These are phyloP conservation scores for Paratinospora sagittata DNA, from an alignment of 164 flowering plant genomes.

Conservation along the genomic window DNA sequence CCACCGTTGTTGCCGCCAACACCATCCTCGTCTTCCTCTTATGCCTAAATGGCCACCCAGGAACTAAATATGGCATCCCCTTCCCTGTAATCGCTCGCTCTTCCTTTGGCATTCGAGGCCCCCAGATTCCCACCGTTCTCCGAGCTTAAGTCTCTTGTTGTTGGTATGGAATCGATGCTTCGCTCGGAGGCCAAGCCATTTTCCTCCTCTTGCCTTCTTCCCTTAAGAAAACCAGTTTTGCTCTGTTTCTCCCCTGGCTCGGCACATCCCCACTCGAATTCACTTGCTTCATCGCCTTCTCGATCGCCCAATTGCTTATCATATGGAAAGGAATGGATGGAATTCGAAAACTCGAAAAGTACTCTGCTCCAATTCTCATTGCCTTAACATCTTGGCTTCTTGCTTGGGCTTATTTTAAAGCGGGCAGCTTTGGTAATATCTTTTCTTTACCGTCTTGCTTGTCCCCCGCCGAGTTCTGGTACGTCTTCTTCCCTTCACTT, in stretches of 20 bases:
- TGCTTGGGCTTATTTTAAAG: too few relatives aligned
- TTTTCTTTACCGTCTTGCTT: constrained; percentile 56
- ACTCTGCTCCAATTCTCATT: too few relatives aligned
- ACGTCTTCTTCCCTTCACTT: constrained; percentile 78
- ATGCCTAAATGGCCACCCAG: constrained; percentile 73
- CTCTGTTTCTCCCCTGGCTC: too few relatives aligned
- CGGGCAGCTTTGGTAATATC: constrained; percentile 77
- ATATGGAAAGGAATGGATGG: constrained; percentile 73
- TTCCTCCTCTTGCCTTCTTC: too few relatives aligned
- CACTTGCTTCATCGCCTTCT: constrained; percentile 68
- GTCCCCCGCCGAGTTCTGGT: constrained; percentile 56
- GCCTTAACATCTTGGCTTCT: too few relatives aligned
- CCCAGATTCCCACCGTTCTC: constrained; percentile 69
- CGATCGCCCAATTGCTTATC: constrained; percentile 57
- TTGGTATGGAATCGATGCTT: too few relatives aligned
- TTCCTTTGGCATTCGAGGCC: constrained; percentile 72
- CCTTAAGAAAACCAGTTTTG: too few relatives aligned
- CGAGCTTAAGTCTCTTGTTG: constrained; percentile 70
- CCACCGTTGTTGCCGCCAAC: constrained; percentile 78
- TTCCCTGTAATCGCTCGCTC: constrained; percentile 84
- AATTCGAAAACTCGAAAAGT: too few relatives aligned
- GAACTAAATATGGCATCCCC: constrained; percentile 70
- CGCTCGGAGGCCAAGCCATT: too few relatives aligned
- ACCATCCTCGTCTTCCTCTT: constrained; percentile 49
- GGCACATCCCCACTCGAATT: constrained; percentile 76